A percentile compares a stretch with the other conserved stretches of the same genome.
Conservation (phyloP, 2,329 filamentous ascomycete genomes). For the Ciborinia camelliae region DNA sequence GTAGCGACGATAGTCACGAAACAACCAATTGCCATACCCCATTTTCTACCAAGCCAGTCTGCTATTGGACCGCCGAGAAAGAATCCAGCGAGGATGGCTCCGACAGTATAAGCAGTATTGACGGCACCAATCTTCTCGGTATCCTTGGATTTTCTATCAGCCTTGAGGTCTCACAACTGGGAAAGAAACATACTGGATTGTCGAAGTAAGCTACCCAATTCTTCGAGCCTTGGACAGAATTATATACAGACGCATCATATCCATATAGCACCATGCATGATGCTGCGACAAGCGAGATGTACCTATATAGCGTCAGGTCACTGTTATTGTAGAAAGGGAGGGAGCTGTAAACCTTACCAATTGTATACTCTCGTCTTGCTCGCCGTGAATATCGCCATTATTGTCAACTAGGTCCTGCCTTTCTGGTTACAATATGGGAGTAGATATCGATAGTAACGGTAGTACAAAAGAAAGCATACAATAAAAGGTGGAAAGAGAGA, state of each 20-base stretch:
- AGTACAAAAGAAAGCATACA: background rate
- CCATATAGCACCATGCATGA: conserved; percentile 74
- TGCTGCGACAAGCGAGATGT: conserved; percentile 64
- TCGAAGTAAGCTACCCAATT: conserved; percentile 66
- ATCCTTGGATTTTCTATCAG: conserved; percentile 26
- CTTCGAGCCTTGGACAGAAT: conserved; percentile 64
- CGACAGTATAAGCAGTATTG: conserved; percentile 69
- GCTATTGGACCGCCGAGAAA: conserved; percentile 62
- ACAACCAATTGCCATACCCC: conserved; percentile 64
- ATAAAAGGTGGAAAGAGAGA: background rate
- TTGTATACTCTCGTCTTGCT: conserved; percentile 15
- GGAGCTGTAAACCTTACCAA: background rate
- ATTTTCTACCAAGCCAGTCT: conserved; percentile 58
- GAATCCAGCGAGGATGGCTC: conserved; percentile 64
- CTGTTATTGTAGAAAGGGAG: background rate
- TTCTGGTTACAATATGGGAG: background rate
- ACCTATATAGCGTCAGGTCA: conserved; percentile 44
- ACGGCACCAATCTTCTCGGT: conserved; percentile 51
- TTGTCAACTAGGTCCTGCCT: background rate
- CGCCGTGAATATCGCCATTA: background rate
- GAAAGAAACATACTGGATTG: conserved; percentile 24
- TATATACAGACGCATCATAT: conserved; percentile 72
- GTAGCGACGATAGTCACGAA: conserved; percentile 64
- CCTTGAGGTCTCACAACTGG: background rate
- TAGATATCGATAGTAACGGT: background rate